phyloP scores from a whole-genome alignment of 2,329 filamentous ascomycete genomes.

The Teratosphaeria zuluensis region DNA sequence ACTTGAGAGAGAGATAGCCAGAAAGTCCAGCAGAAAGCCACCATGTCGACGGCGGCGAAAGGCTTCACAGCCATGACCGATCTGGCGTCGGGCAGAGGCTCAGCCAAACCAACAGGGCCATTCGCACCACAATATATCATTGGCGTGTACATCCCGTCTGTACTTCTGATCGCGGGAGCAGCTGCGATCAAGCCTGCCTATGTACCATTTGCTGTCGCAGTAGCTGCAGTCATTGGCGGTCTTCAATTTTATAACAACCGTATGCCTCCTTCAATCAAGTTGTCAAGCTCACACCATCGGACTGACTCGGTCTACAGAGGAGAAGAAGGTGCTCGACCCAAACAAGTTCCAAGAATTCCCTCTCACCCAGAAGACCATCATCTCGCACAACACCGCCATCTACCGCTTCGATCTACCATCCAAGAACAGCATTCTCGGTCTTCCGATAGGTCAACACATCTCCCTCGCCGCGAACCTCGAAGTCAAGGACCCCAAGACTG shows the following conservation, averaged over 20 bases:
- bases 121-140: constrained; percentile 58
- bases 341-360: constrained; percentile 83
- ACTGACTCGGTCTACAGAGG: constrained; percentile 40
- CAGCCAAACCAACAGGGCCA: constrained; percentile 26
- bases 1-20: too few species aligned
- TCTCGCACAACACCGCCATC: constrained; percentile 98
- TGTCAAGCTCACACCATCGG: background rate
- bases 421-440: constrained; percentile 72
- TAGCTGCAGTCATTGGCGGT: constrained; percentile 57
- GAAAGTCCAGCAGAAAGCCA: too few species aligned
- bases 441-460: constrained; percentile 98
- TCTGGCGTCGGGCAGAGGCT: constrained; percentile 4
- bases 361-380: constrained; percentile 85
- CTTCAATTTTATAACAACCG: constrained; percentile 64
- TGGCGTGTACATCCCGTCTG: constrained; percentile 76
- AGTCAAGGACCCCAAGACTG: constrained; percentile 49
- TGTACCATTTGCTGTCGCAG: constrained; percentile 57
- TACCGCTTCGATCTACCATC: constrained; percentile 87
- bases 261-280: constrained; percentile 36
- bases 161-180: constrained; percentile 64
- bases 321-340: constrained; percentile 77
- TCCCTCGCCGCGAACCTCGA: constrained; percentile 79
- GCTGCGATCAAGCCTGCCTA: constrained; percentile 72
- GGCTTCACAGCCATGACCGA: constrained; percentile 5
- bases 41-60: constrained; percentile 1